Conservation (phyloP, 495 filamentous ascomycete genomes). For the Xanthoparmelia taractica region DNA sequence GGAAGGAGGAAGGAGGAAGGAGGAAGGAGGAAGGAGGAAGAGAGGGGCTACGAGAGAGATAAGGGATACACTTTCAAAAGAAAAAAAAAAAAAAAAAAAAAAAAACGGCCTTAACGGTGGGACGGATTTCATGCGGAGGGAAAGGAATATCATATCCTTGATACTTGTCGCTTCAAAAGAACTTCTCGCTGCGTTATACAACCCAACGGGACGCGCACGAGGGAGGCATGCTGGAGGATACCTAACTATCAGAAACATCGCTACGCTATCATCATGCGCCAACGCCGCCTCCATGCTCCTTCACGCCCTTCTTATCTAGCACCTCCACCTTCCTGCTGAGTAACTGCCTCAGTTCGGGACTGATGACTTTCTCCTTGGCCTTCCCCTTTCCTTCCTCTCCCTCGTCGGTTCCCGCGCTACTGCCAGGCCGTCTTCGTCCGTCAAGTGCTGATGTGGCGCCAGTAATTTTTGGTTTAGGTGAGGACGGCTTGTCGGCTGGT, state of each 20-base stretch:
- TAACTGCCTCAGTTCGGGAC: constrained; percentile 67
- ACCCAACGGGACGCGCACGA: neutral
- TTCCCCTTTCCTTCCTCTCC: constrained; percentile 5
- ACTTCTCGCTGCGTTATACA: neutral
- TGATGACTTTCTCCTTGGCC: constrained; percentile 60
- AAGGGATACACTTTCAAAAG: no score
- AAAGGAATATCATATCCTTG: no score
- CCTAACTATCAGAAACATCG: neutral
- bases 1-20: no score
- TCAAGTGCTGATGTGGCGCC: constrained; percentile 17
- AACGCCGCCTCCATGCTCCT: constrained; percentile 36
- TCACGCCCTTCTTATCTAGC: constrained; percentile 47
- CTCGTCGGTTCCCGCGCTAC: constrained; percentile 3
- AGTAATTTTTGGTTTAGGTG: constrained; percentile 29
- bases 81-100: no score
- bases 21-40: no score
- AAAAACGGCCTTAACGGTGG: no score
- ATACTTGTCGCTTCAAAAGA: no score
- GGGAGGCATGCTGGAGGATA: constrained; percentile 1
- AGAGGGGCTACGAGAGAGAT: no score
- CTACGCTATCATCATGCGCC: constrained; percentile 5
- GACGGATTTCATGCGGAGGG: no score
- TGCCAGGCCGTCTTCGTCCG: constrained; percentile 1
- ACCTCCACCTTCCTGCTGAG: constrained; percentile 64
- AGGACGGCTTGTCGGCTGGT: constrained; percentile 23